A percentile compares a stretch with the other conserved stretches of the same genome.
Conservation (phyloP, 352 stramenopile species). For the Pythium vanterpoolii region DNA sequence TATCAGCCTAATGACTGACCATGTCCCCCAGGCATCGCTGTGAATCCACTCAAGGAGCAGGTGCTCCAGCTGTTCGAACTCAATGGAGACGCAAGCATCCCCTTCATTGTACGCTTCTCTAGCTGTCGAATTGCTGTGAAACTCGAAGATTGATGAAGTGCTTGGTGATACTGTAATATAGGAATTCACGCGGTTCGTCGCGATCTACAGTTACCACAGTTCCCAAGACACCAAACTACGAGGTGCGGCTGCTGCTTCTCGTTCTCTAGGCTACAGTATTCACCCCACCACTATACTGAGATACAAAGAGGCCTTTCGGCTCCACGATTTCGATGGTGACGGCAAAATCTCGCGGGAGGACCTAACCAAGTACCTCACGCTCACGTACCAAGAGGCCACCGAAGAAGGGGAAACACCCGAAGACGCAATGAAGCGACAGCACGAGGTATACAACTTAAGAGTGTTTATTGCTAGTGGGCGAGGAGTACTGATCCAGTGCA, state of each 20-base stretch:
- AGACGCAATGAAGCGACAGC: constrained; percentile 22
- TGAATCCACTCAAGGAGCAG: constrained; percentile 44
- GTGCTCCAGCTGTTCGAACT: constrained; percentile 46
- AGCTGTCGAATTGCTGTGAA: background rate
- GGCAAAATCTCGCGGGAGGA: constrained; percentile 62
- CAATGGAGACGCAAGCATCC: constrained; percentile 7
- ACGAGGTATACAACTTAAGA: constrained; percentile 27
- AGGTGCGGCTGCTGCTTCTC: constrained; percentile 21
- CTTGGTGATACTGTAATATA: constrained; percentile 3
- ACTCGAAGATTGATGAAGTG: background rate
- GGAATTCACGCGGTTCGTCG: constrained; percentile 56
- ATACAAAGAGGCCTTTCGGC: constrained; percentile 47
- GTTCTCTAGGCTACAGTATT: background rate
- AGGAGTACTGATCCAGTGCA: background rate
- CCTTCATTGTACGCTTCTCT: constrained; percentile 30
- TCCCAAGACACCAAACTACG: constrained; percentile 43
- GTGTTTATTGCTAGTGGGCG: background rate
- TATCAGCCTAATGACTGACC: no score
- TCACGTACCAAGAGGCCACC: constrained; percentile 33
- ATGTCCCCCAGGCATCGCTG: constrained; percentile 22
- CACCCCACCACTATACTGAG: background rate
- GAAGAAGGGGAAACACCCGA: constrained; percentile 24
- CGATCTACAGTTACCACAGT: constrained; percentile 60
- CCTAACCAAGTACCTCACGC: constrained; percentile 39
- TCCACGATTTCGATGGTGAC: constrained; percentile 73